These are phyloP conservation scores for Trichosporon ovoides DNA, from an alignment of 1,284 basidiomycete genomes.

Conservation along the genomic window DNA sequence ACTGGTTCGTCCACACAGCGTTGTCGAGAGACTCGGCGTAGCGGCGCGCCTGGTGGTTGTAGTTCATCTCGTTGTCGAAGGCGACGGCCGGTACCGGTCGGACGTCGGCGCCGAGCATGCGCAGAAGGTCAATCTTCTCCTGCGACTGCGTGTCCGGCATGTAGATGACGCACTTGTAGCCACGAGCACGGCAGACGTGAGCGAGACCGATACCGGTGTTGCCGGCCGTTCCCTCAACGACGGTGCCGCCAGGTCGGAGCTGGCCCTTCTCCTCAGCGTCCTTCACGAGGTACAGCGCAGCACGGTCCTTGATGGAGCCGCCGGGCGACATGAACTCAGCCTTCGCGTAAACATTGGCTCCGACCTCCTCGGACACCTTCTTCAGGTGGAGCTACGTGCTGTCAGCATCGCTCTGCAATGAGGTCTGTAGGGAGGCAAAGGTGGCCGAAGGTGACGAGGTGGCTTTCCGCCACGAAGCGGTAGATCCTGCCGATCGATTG, in stretches of 20 bases:
- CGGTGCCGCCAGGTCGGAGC: constrained; percentile 83
- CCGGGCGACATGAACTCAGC: constrained; percentile 98
- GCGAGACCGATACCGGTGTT: constrained; percentile 97
- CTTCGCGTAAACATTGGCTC: constrained; percentile 87
- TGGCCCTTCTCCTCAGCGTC: constrained; percentile 78
- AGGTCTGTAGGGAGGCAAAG: not conserved
- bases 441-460: not conserved
- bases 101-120: constrained; percentile 96
- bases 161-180: constrained; percentile 99
- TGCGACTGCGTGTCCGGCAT: constrained; percentile 97
- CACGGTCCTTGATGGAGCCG: constrained; percentile 98
- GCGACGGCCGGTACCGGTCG: constrained; percentile 92
- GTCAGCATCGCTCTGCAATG: not conserved
- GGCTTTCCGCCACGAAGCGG: not conserved
- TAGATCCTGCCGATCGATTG: not conserved
- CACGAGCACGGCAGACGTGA: constrained; percentile 81
- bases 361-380: constrained; percentile 77
- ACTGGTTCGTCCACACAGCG: constrained; percentile 98
- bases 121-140: constrained; percentile 95
- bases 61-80: constrained; percentile 93
- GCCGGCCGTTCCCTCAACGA: constrained; percentile 98
- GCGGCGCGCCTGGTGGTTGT: constrained; percentile 95
- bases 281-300: constrained; percentile 80
- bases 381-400: constrained; percentile 70
- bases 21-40: constrained; percentile 79